Base-by-base conservation (phyloP, 345 rosid species). In the Psidium guajava region DNA sequence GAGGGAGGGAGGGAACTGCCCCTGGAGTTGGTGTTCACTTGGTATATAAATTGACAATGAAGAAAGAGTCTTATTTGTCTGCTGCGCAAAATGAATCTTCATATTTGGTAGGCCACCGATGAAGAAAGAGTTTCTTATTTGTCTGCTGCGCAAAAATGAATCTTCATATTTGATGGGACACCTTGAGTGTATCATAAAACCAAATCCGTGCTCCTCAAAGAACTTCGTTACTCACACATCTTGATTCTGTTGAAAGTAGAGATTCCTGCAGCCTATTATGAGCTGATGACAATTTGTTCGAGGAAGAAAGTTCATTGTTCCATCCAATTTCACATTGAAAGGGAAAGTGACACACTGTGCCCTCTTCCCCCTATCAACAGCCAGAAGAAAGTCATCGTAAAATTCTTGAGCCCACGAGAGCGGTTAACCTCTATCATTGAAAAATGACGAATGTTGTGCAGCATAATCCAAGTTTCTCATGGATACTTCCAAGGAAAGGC, bases 91-190 rank as follows among this genome's bases (percentile, higher is more conserved):
- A 69, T 36, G 77, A 69, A 32, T 8, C 16, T 28, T 15, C 42
- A 1, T 16, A 0, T 14, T 58, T 13, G 73, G 20, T 0, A 13
- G 20, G 74, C 14, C 73, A 28, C 5, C 21, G 0, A 42, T 42
- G 44, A 42, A 42, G 44, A 42, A 42, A 69, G 44, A 64, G 25
- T 36, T 18, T 32, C 77, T 36, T 9, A 69, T 2, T 4, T 69
- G 47, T 36, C 0, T 0, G 13, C 77, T 8, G 77, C 6, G 47
- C 22, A 1, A 36, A 36, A 69, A 69, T 40, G 77, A 69, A 32
- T 8, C 16, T 32, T 16, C 44, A 2, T 16, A 0, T 15, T 59
- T 27, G 74, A 10, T 0, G 6, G 40, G 74, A 61, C 74, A 61
- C 10, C 21, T 28, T 61, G 14, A 14, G 27, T 61, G 74, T 3